Percentiles rank a stretch among this genome's conserved stretches.
These are phyloP conservation scores for Syncephalastrum monosporum DNA, from an alignment of 371 early-diverging fungal species.

Conservation along the genomic window DNA sequence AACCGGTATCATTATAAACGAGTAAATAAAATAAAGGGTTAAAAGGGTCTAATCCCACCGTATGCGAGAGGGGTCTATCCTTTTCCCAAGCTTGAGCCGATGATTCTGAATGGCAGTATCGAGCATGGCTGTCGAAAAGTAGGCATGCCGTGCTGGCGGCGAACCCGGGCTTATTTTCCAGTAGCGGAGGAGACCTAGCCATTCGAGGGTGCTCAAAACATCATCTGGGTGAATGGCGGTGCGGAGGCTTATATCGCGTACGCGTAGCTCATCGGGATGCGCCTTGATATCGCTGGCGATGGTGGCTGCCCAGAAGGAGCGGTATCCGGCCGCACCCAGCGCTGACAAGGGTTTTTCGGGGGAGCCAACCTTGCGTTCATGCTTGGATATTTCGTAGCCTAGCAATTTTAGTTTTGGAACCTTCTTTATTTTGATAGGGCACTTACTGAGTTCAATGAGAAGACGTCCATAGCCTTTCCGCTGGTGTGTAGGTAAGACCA, in stretches of 20 bases:
- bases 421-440: background rate
- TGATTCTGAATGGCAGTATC: constrained; percentile 9
- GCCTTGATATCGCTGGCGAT: constrained; percentile 26
- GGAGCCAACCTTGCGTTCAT: constrained; percentile 85
- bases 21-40: background rate
- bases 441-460: constrained; percentile 83
- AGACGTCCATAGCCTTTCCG: constrained; percentile 84
- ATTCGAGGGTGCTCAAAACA: constrained; percentile 30
- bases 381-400: constrained; percentile 89
- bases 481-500: constrained; percentile 85
- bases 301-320: constrained; percentile 73
- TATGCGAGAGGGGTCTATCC: constrained; percentile 8
- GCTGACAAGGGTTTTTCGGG: constrained; percentile 88
- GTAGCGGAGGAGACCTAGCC: constrained; percentile 30
- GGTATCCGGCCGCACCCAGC: constrained; percentile 69
- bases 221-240: constrained; percentile 44
- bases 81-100: constrained; percentile 6
- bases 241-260: constrained; percentile 28
- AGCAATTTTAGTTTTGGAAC: background rate
- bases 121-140: constrained; percentile 10
- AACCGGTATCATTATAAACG: no score
- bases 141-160: background rate
- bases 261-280: constrained; percentile 35
- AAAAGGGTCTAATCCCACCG: constrained; percentile 1
- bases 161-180: constrained; percentile 8